Evolutionary conservation across 2,329 filamentous ascomycete species (phyloP), one percentile per base, ranked within the genome.

Genomic region (Phialophora expanda): DNA sequence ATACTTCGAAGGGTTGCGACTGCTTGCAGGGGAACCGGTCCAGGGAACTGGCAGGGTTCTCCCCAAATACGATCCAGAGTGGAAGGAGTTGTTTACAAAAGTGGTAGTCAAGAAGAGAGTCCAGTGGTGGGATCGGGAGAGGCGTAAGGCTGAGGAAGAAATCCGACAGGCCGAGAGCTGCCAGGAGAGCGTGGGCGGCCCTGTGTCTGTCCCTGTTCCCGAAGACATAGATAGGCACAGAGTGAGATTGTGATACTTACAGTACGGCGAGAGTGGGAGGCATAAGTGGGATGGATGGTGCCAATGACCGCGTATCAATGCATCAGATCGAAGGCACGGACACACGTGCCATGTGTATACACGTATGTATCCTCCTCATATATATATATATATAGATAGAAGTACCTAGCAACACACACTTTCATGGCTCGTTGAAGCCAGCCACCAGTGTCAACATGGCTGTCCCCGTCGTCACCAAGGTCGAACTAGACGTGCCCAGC

Each of bases 401-500:
- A 17, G 4, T 17, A 41, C 38, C 38, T 41, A 41, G 17, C 12
- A 6, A n/a, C 38, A 41, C 38, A 41, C 38, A 41, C 14, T 41
- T n/a, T 41, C 34, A 41, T 41, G 38, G 38, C 38, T 4, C 38
- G 6, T 41, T 17, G 14, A 17, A 41, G 38, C 38, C 14, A 41
- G 38, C 38, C 14, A 41, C 4, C 14, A 17, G 4, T 17, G 6
- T 17, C 12, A 41, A 17, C 38, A 41, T 41, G 38, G 38, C 4
- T 17, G 4, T 17, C 38, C 38, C 38, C 14, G 38, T 41, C 38
- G 38, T 41, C 38, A 17, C 14, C 38, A 50, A 51, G 57, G 34
- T 62, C 5, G 22, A 28, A 9, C 34, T 62, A 4, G 22, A 55
- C 4, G 59, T 60, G 11, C 57, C 57, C n/a, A 34, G 22, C 14